A percentile compares a stretch with the other conserved stretches of the same genome.
Evolutionary conservation across 805 yeast genomes (phyloP).

Genomic region (Debaryomyces maramus): DNA sequence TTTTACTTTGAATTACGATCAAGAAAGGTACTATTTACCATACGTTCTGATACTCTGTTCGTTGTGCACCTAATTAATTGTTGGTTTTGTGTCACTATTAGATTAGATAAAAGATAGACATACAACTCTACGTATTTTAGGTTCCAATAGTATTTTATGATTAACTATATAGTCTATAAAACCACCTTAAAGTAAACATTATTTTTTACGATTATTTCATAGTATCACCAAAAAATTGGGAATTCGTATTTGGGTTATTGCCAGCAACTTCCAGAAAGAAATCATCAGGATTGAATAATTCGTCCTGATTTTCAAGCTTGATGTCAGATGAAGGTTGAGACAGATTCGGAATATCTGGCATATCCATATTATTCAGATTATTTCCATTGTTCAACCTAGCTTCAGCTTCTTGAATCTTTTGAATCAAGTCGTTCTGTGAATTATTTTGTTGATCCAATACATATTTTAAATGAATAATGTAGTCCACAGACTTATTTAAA

Average conservation of each 20-base stretch:
- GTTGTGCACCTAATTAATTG: not conserved
- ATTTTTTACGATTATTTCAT: not conserved
- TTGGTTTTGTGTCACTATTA: too few relatives aligned
- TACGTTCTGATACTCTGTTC: too few relatives aligned
- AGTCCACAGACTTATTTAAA: conserved; percentile 75
- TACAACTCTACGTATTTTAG: too few relatives aligned
- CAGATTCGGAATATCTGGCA: not conserved
- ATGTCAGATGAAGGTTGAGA: conserved; percentile 1
- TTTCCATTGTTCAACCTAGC: conserved; percentile 1
- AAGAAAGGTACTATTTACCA: too few relatives aligned
- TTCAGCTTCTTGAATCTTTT: conserved; percentile 19
- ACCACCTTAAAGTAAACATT: not conserved
- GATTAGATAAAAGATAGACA: too few relatives aligned
- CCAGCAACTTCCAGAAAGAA: conserved; percentile 25
- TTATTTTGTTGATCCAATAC: conserved; percentile 59
- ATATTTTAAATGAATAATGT: conserved; percentile 63
- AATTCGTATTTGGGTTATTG: not conserved
- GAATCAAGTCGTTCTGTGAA: conserved; percentile 42
- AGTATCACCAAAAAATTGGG: not conserved
- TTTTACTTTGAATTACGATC: too few relatives aligned
- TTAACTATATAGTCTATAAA: not conserved
- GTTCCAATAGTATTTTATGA: too few relatives aligned
- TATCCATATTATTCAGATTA: not conserved
- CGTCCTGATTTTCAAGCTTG: conserved; percentile 11
- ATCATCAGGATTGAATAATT: conserved; percentile 25